phyloP scores from a whole-genome alignment of 306 rosid species.

The Cucumis hystrix region DNA sequence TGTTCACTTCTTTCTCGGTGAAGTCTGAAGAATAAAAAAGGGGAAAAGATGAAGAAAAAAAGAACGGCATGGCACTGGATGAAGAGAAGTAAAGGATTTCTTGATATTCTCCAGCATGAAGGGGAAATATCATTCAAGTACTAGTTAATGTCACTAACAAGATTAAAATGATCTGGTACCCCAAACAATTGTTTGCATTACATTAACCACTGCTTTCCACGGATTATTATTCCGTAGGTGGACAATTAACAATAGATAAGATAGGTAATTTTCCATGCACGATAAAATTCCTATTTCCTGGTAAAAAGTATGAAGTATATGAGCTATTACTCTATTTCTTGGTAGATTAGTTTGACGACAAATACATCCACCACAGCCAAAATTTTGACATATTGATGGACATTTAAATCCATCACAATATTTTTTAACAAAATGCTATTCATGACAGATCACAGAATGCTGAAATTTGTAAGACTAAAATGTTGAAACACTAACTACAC shows the following conservation, averaged over 20 bases:
- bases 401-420: not conserved
- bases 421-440: not conserved
- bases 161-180: not conserved
- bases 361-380: not conserved
- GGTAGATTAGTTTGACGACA: not conserved
- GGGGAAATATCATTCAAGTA: not conserved
- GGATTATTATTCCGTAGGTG: not conserved
- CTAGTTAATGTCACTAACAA: not conserved
- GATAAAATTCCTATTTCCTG: not conserved
- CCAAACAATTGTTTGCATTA: not conserved
- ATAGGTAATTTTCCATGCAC: not conserved
- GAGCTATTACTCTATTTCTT: not conserved
- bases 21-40: conserved; percentile 36
- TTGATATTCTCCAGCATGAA: not conserved
- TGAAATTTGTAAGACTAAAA: not conserved
- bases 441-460: not conserved
- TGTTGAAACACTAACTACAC: not conserved
- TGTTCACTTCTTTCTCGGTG: conserved; percentile 54
- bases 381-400: not conserved
- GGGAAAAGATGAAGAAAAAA: not conserved
- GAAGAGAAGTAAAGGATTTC: not conserved
- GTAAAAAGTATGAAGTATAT: not conserved
- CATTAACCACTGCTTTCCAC: not conserved
- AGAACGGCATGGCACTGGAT: not conserved
- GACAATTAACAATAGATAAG: not conserved